A percentile compares a stretch with the other conserved stretches of the same genome.
phyloP scores from a whole-genome alignment of 2,329 filamentous ascomycete species.

The Helotiales sp. region DNA sequence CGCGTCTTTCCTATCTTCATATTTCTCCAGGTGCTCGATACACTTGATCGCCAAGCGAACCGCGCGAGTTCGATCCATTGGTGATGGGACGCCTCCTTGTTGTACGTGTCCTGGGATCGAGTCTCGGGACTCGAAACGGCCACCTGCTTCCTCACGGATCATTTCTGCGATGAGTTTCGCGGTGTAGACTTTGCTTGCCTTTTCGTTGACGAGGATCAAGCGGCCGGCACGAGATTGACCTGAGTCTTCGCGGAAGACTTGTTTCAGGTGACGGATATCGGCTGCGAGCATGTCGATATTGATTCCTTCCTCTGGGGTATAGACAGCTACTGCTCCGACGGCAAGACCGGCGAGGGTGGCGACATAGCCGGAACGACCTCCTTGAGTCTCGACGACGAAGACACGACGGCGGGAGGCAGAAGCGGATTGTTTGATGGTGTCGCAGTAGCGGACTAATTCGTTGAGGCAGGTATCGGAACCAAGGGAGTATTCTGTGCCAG shows the following conservation, averaged over 20 bases:
- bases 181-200: constrained; percentile 84
- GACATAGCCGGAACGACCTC: constrained; percentile 90
- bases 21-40: constrained; percentile 85
- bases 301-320: constrained; percentile 96
- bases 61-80: constrained; percentile 94
- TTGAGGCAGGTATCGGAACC: constrained; percentile 97
- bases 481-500: constrained; percentile 94
- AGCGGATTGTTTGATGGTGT: constrained; percentile 96
- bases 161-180: constrained; percentile 94
- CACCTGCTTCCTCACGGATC: constrained; percentile 89
- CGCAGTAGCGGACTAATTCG: constrained; percentile 90
- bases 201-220: constrained; percentile 95
- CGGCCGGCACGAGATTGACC: constrained; percentile 90
- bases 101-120: constrained; percentile 93
- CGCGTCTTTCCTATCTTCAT: constrained; percentile 62
- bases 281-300: constrained; percentile 87
- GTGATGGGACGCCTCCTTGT: constrained; percentile 87
- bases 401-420: constrained; percentile 90
- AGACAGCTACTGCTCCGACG: constrained; percentile 91
- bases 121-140: constrained; percentile 88
- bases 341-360: constrained; percentile 86
- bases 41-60: constrained; percentile 92
- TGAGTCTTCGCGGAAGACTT: constrained; percentile 81
- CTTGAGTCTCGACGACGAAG: constrained; percentile 97
- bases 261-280: constrained; percentile 85